Evolutionary conservation across 1,284 basidiomycete genomes (phyloP).

Genomic region (Erythrobasidium hasegawianum): DNA sequence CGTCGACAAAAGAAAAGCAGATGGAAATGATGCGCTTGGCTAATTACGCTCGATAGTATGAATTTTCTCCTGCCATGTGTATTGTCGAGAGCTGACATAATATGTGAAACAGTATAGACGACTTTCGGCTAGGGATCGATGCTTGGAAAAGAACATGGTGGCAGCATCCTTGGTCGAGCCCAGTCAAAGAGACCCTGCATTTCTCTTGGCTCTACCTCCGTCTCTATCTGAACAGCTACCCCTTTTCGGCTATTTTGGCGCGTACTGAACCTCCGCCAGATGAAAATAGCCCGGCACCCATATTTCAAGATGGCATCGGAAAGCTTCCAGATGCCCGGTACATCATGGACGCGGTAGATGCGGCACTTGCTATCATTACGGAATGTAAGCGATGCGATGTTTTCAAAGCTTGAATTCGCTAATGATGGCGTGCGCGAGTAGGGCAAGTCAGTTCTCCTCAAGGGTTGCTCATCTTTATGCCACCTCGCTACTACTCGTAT

Average conservation of each 20-base stretch:
- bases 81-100: background rate
- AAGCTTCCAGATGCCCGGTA: background rate
- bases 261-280: background rate
- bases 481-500: background rate
- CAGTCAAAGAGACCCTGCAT: background rate
- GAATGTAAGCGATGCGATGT: background rate
- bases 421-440: background rate
- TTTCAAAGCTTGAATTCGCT: background rate
- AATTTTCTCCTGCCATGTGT: background rate
- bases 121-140: background rate
- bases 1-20: background rate
- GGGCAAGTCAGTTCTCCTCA: background rate
- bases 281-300: background rate
- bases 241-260: background rate
- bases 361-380: background rate
- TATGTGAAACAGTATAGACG: background rate
- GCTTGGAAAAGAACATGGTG: background rate
- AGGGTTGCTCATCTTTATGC: background rate
- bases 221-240: background rate
- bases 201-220: conserved; percentile 2
- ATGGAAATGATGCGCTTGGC: background rate
- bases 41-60: background rate
- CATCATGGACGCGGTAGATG: background rate
- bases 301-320: background rate
- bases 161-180: background rate